Evolutionary conservation across 495 filamentous ascomycete genomes (phyloP).

Genomic region (Lasiosphaeria ovina): DNA sequence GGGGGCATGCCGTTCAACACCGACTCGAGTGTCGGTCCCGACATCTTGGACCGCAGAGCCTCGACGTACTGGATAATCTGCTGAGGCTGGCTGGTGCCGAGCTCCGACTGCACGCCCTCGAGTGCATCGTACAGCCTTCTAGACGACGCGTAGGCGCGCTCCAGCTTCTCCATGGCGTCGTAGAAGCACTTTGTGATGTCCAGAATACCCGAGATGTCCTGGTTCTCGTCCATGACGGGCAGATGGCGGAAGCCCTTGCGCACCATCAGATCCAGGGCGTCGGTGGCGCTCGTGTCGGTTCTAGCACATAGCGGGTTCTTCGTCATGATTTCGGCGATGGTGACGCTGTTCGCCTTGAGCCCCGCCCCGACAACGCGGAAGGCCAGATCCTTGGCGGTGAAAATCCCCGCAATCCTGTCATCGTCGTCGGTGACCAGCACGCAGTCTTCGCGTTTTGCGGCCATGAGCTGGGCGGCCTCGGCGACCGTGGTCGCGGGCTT

Average conservation of each 20-base stretch:
- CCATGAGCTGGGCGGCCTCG: conserved; percentile 98
- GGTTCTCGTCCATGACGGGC: conserved; percentile 99
- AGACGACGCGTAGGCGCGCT: conserved; percentile 94
- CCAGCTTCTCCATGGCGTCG: conserved; percentile 98
- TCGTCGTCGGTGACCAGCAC: conserved; percentile 99
- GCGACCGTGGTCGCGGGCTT: conserved; percentile 93
- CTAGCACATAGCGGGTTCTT: conserved; percentile 97
- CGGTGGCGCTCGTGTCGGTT: conserved; percentile 96
- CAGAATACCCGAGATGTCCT: conserved; percentile 95
- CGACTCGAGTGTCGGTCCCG: conserved; percentile 91
- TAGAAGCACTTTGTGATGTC: conserved; percentile 99
- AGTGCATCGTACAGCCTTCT: conserved; percentile 94
- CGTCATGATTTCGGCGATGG: conserved; percentile 98
- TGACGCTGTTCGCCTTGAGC: conserved; percentile 84
- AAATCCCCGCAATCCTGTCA: conserved; percentile 96
- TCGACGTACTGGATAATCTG: conserved; percentile 99
- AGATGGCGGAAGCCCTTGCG: conserved; percentile 96
- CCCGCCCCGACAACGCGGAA: conserved; percentile 94
- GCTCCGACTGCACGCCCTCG: conserved; percentile 97
- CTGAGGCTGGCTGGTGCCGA: conserved; percentile 93
- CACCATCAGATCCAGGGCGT: conserved; percentile 97
- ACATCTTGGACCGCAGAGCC: conserved; percentile 93
- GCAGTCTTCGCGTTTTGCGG: conserved; percentile 96
- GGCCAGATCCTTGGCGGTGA: conserved; percentile 97
- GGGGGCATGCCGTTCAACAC: conserved; percentile 90